Base-by-base conservation (phyloP, 345 rosid genomes). In the Lepidium sativum region DNA sequence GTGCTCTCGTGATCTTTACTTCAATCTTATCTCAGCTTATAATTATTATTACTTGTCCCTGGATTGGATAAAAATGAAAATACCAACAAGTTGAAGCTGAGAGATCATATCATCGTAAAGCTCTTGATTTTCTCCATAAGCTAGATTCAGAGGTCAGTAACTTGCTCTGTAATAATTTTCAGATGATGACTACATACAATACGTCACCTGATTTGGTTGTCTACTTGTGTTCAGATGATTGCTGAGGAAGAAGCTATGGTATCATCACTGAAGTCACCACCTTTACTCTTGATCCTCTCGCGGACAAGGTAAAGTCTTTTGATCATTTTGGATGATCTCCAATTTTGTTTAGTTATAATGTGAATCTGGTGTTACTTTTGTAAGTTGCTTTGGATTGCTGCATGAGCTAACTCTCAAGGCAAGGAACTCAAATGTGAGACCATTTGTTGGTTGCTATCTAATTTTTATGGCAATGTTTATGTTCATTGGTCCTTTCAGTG, bases 51-150 rank as follows among this genome's bases (percentile, higher is more conserved):
- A 44, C 40, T 25, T 14, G 39, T 43, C 33, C 27, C 6, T 34
- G 33, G 49, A 43, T 62, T 63, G 17, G 65, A 9, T 6, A 17
- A 60, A 50, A 55, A 49, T 45, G 20, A 44, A 57, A 49, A 39
- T 23, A 3, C 54, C 14, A 49, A 67, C 83, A 92, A 96, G 87
- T 87, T 68, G 92, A 94, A 75, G 90, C 96, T 0, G 97, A 94
- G 82, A 87, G 79, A 80, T 64, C 83, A 49, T 90, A 86, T 73
- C 97, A 89, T 82, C 90, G 72, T 68, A 83, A 63, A 18, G 78
- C 82, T 70, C 84, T 89, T 74, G 74, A 73, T 71, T 79, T 79
- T 68, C 82, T 94, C 32, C 96, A 94, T 67, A 83, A 81, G 76
- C 81, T 90, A 27, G 72, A 86, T 48, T 75, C 84, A 6, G 89